These are phyloP conservation scores for Trametes punicea DNA, from an alignment of 768 basidiomycete species.

Conservation along the genomic window DNA sequence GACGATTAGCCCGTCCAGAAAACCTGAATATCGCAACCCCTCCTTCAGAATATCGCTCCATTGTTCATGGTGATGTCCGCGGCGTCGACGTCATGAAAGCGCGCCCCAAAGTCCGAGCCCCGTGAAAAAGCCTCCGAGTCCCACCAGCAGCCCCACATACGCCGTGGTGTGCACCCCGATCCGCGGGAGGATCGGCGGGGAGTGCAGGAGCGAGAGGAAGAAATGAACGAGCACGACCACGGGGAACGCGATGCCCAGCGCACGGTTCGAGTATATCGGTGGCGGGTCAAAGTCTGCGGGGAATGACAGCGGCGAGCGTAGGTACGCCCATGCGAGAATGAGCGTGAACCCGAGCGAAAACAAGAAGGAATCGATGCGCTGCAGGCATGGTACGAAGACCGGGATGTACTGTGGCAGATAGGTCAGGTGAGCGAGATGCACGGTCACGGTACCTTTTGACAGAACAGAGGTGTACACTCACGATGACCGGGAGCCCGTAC, in stretches of 20 bases:
- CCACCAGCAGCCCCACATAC: slow-evolving; percentile 64
- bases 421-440: background rate
- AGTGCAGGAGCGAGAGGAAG: slow-evolving; percentile 59
- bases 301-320: slow-evolving; percentile 47
- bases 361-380: slow-evolving; percentile 70
- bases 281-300: slow-evolving; percentile 8
- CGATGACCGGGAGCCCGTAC: slow-evolving; percentile 77
- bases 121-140: slow-evolving; percentile 66
- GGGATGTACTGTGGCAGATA: slow-evolving; percentile 57
- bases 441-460: background rate
- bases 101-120: slow-evolving; percentile 74
- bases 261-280: slow-evolving; percentile 18
- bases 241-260: slow-evolving; percentile 31
- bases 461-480: slow-evolving; percentile 37
- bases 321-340: slow-evolving; percentile 57
- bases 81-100: slow-evolving; percentile 38
- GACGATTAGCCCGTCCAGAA: background rate
- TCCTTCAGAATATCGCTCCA: no score
- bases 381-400: slow-evolving; percentile 72
- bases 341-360: slow-evolving; percentile 67
- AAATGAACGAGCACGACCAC: slow-evolving; percentile 38
- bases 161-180: slow-evolving; percentile 77
- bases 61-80: no score
- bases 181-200: slow-evolving; percentile 61
- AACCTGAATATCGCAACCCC: no score